Conservation (phyloP, 257 asterid genomes). For the Primulina huaijiensis region DNA sequence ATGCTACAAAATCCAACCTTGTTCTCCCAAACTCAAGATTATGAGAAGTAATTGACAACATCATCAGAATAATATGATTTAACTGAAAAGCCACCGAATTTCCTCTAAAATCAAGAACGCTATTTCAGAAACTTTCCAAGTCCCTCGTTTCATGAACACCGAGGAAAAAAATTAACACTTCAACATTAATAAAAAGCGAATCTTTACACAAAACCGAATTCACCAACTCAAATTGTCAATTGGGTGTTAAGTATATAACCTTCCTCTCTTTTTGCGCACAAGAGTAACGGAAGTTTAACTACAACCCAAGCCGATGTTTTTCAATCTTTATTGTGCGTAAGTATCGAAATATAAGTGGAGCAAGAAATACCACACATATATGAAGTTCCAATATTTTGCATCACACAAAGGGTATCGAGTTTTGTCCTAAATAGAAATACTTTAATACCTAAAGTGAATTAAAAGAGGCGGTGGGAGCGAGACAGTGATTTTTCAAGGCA, state of each 20-base stretch:
- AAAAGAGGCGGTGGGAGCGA: neutral
- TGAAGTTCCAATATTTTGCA: neutral
- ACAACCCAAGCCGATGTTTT: constrained; percentile 8
- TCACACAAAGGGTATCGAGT: neutral
- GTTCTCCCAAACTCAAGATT: constrained; percentile 66
- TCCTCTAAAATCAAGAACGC: constrained; percentile 36
- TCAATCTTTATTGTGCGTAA: constrained; percentile 19
- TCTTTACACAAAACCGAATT: constrained; percentile 5
- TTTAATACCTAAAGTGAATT: neutral
- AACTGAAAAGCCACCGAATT: constrained; percentile 19
- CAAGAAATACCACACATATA: constrained; percentile 29
- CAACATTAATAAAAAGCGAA: constrained; percentile 9
- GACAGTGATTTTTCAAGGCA: constrained; percentile 15
- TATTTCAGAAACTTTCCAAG: constrained; percentile 37
- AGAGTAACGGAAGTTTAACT: constrained; percentile 16
- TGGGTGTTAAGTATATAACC: constrained; percentile 7
- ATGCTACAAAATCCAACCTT: constrained; percentile 52
- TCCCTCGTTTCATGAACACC: constrained; percentile 26
- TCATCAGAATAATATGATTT: constrained; percentile 23
- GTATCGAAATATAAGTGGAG: constrained; percentile 41
- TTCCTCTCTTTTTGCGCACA: constrained; percentile 14
- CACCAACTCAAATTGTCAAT: constrained; percentile 13
- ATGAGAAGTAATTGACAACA: constrained; percentile 73
- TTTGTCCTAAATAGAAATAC: neutral
- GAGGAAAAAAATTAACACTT: constrained; percentile 10